Percentiles rank a stretch among this genome's conserved stretches.
phyloP scores from a whole-genome alignment of 352 stramenopile species.

The Thraustochytrium sp. region DNA sequence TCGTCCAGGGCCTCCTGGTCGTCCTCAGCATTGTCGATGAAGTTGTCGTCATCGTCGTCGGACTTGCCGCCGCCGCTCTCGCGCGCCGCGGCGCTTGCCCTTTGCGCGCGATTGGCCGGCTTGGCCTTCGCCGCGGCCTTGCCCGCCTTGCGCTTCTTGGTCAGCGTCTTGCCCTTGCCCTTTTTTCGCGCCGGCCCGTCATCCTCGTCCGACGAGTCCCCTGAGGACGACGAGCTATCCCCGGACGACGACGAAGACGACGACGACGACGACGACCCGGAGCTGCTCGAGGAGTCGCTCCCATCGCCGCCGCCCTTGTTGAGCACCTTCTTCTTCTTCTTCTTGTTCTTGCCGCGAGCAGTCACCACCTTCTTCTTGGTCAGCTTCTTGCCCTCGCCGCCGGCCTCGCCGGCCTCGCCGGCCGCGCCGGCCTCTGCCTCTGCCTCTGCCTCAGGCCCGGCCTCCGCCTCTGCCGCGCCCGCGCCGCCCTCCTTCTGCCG shows the following conservation, averaged over 20 bases:
- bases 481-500: not conserved
- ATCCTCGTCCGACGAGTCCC: not conserved
- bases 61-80: not conserved
- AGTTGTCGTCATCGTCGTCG: not conserved
- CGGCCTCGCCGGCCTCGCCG: not conserved
- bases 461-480: not conserved
- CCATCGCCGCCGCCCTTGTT: not conserved
- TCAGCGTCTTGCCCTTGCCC: conserved; percentile 2
- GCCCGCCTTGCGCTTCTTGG: not conserved
- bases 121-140: not conserved
- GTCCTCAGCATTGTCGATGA: conserved; percentile 5
- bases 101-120: not conserved
- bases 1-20: not conserved
- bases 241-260: not conserved
- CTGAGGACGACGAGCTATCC: not conserved
- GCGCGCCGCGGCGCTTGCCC: no score
- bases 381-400: not conserved
- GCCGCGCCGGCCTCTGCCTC: not conserved
- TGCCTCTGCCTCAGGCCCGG: not conserved
- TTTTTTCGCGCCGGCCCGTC: not conserved
- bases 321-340: not conserved
- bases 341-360: not conserved
- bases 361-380: not conserved
- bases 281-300: not conserved
- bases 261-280: not conserved